Evolutionary conservation across 2,329 filamentous ascomycete species (phyloP).

Genomic region (Verruconis gallopava): DNA sequence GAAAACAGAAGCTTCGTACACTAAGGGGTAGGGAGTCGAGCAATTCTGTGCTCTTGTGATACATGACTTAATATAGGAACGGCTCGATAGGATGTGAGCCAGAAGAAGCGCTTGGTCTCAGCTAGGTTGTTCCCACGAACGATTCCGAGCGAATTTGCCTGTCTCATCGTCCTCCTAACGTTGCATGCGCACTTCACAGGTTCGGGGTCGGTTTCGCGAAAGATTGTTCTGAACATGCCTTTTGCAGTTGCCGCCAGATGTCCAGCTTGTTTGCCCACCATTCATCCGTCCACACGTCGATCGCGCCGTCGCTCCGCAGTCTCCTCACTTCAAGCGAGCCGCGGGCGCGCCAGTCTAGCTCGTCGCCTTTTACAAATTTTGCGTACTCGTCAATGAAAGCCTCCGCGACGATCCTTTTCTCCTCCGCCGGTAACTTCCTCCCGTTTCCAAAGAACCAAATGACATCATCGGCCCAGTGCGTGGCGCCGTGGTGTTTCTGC

Average conservation of each 20-base stretch:
- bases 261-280: conserved; percentile 33
- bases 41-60: too few relatives aligned
- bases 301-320: conserved; percentile 31
- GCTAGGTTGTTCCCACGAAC: too few relatives aligned
- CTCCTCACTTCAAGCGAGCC: conserved; percentile 28
- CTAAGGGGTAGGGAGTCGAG: too few relatives aligned
- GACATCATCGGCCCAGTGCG: conserved; percentile 39
- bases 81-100: too few relatives aligned
- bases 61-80: too few relatives aligned
- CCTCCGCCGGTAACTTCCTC: conserved; percentile 25
- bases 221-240: neutral
- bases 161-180: too few relatives aligned
- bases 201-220: neutral
- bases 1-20: too few relatives aligned
- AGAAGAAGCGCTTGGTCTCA: too few relatives aligned
- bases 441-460: conserved; percentile 46
- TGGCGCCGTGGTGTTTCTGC: conserved; percentile 35
- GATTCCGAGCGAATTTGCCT: too few relatives aligned
- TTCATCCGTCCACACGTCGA: conserved; percentile 34
- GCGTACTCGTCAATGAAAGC: conserved; percentile 27
- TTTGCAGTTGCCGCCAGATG: conserved; percentile 30
- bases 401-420: conserved; percentile 29
- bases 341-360: conserved; percentile 28
- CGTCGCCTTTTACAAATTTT: conserved; percentile 28
- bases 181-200: neutral